A percentile compares a stretch with the other conserved stretches of the same genome.
Conservation (phyloP, 139 green algal species). For the Chlorella sp. region DNA sequence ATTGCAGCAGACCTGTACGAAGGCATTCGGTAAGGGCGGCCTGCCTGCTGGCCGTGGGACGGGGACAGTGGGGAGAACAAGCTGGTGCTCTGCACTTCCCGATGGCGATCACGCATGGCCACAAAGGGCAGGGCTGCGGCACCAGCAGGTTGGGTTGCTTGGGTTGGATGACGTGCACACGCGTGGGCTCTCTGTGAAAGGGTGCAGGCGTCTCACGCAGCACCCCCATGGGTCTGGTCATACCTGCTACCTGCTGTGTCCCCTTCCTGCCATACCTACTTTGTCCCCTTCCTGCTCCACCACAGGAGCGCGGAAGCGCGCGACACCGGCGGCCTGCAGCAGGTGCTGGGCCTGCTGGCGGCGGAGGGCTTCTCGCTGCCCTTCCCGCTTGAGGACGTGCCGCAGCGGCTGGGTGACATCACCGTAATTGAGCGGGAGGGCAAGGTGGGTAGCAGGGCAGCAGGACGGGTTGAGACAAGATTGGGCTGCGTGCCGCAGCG, state of each 20-base stretch:
- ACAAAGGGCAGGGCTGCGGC: too few relatives aligned
- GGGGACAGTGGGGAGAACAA: too few relatives aligned
- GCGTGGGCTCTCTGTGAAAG: too few relatives aligned
- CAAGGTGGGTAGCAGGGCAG: conserved; percentile 45
- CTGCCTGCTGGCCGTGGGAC: too few relatives aligned
- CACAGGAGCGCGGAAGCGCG: neutral
- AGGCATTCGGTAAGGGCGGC: conserved; percentile 81
- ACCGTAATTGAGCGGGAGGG: conserved; percentile 64
- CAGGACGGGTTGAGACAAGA: too few relatives aligned
- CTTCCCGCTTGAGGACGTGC: conserved; percentile 39
- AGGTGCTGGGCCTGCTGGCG: conserved; percentile 64
- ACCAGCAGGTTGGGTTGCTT: neutral
- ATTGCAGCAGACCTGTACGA: conserved; percentile 94
- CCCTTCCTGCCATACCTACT: neutral
- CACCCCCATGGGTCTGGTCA: neutral
- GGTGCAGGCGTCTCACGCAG: too few relatives aligned
- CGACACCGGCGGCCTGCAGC: conserved; percentile 67
- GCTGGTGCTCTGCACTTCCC: too few relatives aligned
- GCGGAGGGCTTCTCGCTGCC: conserved; percentile 50
- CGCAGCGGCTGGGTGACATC: conserved; percentile 42
- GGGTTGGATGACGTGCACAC: too few relatives aligned
- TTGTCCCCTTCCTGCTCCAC: neutral
- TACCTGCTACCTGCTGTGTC: neutral
- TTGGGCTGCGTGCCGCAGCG: too few relatives aligned
- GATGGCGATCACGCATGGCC: too few relatives aligned